Percentiles rank a stretch among this genome's conserved stretches.
Evolutionary conservation across 495 filamentous ascomycete species (phyloP).

Genomic region (Neurospora sp.): DNA sequence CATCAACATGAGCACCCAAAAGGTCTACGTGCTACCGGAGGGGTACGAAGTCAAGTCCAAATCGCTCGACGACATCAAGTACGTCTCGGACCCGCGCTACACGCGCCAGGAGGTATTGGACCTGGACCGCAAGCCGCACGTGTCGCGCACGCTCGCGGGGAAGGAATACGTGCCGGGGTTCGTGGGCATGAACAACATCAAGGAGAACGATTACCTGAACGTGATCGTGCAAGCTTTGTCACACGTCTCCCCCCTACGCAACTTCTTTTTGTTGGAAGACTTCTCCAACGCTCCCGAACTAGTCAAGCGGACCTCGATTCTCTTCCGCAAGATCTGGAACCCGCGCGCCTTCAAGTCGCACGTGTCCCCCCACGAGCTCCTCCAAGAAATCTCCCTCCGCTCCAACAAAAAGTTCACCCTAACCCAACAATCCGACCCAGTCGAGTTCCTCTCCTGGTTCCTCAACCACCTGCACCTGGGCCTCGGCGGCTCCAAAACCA

Average conservation of each 20-base stretch:
- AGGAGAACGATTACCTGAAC: slow-evolving; percentile 97
- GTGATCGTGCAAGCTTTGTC: slow-evolving; percentile 89
- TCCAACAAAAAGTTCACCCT: slow-evolving; percentile 90
- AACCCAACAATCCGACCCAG: slow-evolving; percentile 84
- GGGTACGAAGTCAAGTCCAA: slow-evolving; percentile 95
- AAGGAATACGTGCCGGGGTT: slow-evolving; percentile 87
- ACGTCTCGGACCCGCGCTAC: slow-evolving; percentile 88
- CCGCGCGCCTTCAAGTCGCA: slow-evolving; percentile 92
- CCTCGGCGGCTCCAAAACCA: slow-evolving; percentile 81
- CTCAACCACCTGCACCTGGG: slow-evolving; percentile 89
- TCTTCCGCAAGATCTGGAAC: slow-evolving; percentile 98
- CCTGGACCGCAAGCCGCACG: slow-evolving; percentile 67
- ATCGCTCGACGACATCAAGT: slow-evolving; percentile 97
- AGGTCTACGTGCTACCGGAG: slow-evolving; percentile 91
- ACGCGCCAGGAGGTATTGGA: slow-evolving; percentile 66
- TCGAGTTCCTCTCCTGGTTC: slow-evolving; percentile 96
- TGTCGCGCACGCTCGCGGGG: slow-evolving; percentile 67
- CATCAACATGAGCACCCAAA: slow-evolving; percentile 93
- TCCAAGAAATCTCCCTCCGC: slow-evolving; percentile 84
- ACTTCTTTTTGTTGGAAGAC: slow-evolving; percentile 84
- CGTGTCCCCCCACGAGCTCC: slow-evolving; percentile 92
- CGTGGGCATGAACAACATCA: slow-evolving; percentile 99
- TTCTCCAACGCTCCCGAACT: slow-evolving; percentile 47
- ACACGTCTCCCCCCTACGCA: slow-evolving; percentile 82
- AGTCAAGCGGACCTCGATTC: slow-evolving; percentile 71